Evolutionary conservation across 2,329 filamentous ascomycete genomes (phyloP).

Genomic region (Anthostomella pinea): DNA sequence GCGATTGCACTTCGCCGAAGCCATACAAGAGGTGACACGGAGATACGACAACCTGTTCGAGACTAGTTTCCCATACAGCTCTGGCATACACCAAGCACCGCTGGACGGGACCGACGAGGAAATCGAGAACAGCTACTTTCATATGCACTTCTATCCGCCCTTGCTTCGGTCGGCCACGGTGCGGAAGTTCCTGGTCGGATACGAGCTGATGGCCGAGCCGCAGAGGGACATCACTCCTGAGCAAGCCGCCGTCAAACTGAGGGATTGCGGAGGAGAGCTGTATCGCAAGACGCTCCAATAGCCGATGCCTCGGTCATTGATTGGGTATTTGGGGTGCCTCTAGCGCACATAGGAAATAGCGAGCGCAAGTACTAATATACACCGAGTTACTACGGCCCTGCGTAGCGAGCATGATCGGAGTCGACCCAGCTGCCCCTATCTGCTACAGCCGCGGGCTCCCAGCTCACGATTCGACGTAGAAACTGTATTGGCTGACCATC

Average conservation of each 20-base stretch:
- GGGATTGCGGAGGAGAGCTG: slow-evolving; percentile 73
- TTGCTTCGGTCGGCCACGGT: slow-evolving; percentile 89
- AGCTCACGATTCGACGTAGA: slow-evolving; percentile 55
- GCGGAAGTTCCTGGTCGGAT: slow-evolving; percentile 93
- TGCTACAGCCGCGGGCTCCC: too few species aligned
- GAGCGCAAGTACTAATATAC: slow-evolving; percentile 6
- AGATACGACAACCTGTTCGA: slow-evolving; percentile 97
- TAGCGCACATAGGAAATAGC: slow-evolving; percentile 9
- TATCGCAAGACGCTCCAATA: slow-evolving; percentile 66
- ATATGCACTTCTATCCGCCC: slow-evolving; percentile 97
- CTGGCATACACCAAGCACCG: slow-evolving; percentile 93
- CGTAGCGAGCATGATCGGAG: too few species aligned
- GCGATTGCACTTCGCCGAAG: slow-evolving; percentile 72
- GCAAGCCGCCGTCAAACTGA: slow-evolving; percentile 78
- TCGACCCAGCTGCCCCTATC: too few species aligned
- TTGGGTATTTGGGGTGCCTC: slow-evolving; percentile 4
- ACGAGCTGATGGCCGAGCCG: slow-evolving; percentile 96
- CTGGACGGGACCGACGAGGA: slow-evolving; percentile 79
- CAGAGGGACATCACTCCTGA: slow-evolving; percentile 97
- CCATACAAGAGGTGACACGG: slow-evolving; percentile 82
- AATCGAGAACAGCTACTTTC: slow-evolving; percentile 83
- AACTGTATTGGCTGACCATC: slow-evolving; percentile 65
- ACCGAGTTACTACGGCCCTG: too few species aligned
- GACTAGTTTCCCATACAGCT: slow-evolving; percentile 95
- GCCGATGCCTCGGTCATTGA: slow-evolving; percentile 5